A percentile compares a stretch with the other conserved stretches of the same genome.
Evolutionary conservation across 441 rosid genomes (phyloP).

Genomic region (Gossypium davidsonii): DNA sequence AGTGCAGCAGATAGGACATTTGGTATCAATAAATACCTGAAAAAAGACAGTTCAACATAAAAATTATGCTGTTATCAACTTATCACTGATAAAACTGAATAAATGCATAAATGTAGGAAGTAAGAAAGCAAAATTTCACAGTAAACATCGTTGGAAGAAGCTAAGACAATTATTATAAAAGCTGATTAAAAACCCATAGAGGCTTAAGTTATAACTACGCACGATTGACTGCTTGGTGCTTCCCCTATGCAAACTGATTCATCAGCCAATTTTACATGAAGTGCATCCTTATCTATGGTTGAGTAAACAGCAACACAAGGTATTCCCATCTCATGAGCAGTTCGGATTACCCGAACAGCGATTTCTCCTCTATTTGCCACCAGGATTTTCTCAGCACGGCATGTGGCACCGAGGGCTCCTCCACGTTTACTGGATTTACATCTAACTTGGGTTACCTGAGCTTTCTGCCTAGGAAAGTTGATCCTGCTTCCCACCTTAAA

Average conservation of each 20-base stretch:
- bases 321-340: conserved; percentile 96
- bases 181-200: not conserved
- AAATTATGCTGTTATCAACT: not conserved
- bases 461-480: conserved; percentile 48
- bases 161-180: not conserved
- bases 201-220: conserved; percentile 23
- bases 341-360: conserved; percentile 91
- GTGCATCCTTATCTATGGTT: conserved; percentile 90
- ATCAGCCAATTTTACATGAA: conserved; percentile 90
- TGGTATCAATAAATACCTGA: conserved; percentile 75
- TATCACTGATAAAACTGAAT: not conserved
- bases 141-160: not conserved
- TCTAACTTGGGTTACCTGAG: conserved; percentile 30
- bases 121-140: not conserved
- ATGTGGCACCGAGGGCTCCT: conserved; percentile 53
- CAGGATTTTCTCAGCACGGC: conserved; percentile 73
- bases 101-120: not conserved
- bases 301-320: conserved; percentile 99
- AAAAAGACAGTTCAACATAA: conserved; percentile 5
- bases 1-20: conserved; percentile 94
- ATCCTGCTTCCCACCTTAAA: conserved; percentile 42
- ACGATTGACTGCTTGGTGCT: conserved; percentile 97
- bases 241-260: conserved; percentile 95
- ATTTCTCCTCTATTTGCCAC: conserved; percentile 96
- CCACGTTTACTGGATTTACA: conserved; percentile 30